phyloP scores from a whole-genome alignment of 768 basidiomycete species.

The Galerina sulciceps region DNA sequence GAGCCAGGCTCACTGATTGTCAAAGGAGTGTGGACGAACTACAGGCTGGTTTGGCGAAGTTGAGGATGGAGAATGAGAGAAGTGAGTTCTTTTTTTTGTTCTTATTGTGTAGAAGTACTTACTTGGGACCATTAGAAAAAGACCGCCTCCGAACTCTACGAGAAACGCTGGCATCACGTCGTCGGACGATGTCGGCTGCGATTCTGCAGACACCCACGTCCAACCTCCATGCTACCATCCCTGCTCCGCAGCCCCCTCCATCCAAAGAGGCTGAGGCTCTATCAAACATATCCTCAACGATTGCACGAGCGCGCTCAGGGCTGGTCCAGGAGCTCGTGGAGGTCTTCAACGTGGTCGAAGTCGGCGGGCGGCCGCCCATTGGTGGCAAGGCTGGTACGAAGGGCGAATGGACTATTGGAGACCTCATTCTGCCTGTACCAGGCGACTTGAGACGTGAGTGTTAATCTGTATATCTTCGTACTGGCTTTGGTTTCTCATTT shows the following conservation, averaged over 20 bases:
- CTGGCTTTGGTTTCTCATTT: background rate
- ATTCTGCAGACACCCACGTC: slow-evolving; percentile 37
- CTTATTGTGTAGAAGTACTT: background rate
- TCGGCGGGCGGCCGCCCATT: slow-evolving; percentile 76
- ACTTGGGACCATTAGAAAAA: slow-evolving; percentile 45
- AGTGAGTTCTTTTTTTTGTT: slow-evolving; percentile 44
- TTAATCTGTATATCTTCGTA: background rate
- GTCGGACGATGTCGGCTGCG: slow-evolving; percentile 67
- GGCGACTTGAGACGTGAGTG: slow-evolving; percentile 78
- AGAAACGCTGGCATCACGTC: slow-evolving; percentile 64
- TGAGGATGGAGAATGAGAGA: slow-evolving; percentile 65
- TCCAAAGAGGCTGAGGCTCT: slow-evolving; percentile 53
- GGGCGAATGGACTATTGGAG: slow-evolving; percentile 87
- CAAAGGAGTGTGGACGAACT: slow-evolving; percentile 59
- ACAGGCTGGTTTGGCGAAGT: slow-evolving; percentile 44
- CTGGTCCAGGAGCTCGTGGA: slow-evolving; percentile 84
- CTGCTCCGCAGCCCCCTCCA: slow-evolving; percentile 18
- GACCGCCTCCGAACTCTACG: slow-evolving; percentile 65
- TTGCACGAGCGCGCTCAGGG: slow-evolving; percentile 71
- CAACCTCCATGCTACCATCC: slow-evolving; percentile 20
- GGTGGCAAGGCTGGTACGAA: slow-evolving; percentile 77
- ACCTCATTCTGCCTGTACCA: slow-evolving; percentile 79
- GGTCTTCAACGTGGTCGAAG: slow-evolving; percentile 83
- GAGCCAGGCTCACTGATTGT: slow-evolving; percentile 52
- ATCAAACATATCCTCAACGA: slow-evolving; percentile 49